These are phyloP conservation scores for Peniophora sp. DNA, from an alignment of 1,284 basidiomycete species.

Conservation along the genomic window DNA sequence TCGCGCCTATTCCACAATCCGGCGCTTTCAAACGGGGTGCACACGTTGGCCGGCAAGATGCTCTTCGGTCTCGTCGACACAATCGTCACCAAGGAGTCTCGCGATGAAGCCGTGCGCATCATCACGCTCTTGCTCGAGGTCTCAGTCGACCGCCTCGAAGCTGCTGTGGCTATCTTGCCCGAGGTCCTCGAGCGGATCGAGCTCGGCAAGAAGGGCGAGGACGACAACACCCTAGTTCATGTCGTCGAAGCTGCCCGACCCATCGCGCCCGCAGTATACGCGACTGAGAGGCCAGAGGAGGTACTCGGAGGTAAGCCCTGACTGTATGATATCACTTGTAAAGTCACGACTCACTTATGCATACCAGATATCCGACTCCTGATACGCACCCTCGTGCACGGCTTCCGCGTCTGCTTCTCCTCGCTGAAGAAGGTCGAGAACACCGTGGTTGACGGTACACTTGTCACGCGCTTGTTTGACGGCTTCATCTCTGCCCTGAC, in stretches of 20 bases:
- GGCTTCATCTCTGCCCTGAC: conserved; percentile 81
- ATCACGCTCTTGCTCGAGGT: conserved; percentile 77
- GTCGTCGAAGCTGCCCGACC: conserved; percentile 78
- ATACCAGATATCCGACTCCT: conserved; percentile 74
- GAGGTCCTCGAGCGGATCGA: conserved; percentile 45
- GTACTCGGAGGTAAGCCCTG: conserved; percentile 57
- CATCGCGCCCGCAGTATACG: conserved; percentile 65
- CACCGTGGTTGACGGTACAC: conserved; percentile 74
- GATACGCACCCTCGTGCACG: conserved; percentile 86
- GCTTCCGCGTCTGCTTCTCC: conserved; percentile 78
- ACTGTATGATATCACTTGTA: neutral
- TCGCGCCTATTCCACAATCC: conserved; percentile 89
- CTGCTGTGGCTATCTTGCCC: conserved; percentile 64
- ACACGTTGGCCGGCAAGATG: conserved; percentile 91
- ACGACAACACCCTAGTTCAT: conserved; percentile 34
- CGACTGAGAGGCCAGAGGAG: conserved; percentile 71
- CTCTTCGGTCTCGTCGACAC: conserved; percentile 87
- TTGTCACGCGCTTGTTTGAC: conserved; percentile 85
- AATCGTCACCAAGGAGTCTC: conserved; percentile 68
- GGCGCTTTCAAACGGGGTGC: conserved; percentile 73
- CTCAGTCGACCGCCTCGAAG: conserved; percentile 82
- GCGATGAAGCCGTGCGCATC: conserved; percentile 59
- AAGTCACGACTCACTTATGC: neutral
- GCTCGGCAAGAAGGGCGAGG: conserved; percentile 37
- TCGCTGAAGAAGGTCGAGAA: conserved; percentile 78